phyloP scores from a whole-genome alignment of 345 rosid species.

The Eucalyptus pauciflora region DNA sequence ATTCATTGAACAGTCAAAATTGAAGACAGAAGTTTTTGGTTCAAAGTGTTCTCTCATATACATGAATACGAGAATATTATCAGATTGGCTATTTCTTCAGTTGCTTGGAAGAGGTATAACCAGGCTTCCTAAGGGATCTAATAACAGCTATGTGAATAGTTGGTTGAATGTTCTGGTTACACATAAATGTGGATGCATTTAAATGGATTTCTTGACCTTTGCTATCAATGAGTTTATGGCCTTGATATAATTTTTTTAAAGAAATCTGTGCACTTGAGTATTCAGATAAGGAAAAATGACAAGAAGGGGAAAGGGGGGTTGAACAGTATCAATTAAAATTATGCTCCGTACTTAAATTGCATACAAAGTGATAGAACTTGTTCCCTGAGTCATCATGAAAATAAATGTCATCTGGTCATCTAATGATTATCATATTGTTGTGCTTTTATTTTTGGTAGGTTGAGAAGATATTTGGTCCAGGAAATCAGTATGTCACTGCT shows the following conservation, averaged over 20 bases:
- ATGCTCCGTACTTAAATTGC: neutral
- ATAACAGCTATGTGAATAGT: neutral
- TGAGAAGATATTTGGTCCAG: constrained; percentile 91
- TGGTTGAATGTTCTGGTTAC: neutral
- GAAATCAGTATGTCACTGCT: constrained; percentile 93
- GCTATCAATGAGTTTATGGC: neutral
- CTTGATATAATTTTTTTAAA: neutral
- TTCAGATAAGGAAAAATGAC: neutral
- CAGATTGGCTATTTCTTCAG: neutral
- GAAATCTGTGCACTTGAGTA: neutral
- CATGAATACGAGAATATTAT: too few species aligned
- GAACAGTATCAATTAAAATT: neutral
- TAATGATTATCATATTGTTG: neutral
- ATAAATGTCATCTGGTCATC: neutral
- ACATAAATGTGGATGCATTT: neutral
- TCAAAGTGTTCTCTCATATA: too few species aligned
- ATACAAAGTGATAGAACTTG: neutral
- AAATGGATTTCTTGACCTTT: too few species aligned
- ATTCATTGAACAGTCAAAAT: too few species aligned
- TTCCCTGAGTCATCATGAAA: neutral
- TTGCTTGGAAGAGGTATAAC: neutral
- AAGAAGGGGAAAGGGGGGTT: neutral
- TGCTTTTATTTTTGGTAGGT: constrained; percentile 27
- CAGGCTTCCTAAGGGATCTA: neutral
- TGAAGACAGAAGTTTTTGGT: too few species aligned